A percentile compares a stretch with the other conserved stretches of the same genome.
These are phyloP conservation scores for Boechera retrofracta DNA, from an alignment of 345 rosid genomes.

Conservation along the genomic window DNA sequence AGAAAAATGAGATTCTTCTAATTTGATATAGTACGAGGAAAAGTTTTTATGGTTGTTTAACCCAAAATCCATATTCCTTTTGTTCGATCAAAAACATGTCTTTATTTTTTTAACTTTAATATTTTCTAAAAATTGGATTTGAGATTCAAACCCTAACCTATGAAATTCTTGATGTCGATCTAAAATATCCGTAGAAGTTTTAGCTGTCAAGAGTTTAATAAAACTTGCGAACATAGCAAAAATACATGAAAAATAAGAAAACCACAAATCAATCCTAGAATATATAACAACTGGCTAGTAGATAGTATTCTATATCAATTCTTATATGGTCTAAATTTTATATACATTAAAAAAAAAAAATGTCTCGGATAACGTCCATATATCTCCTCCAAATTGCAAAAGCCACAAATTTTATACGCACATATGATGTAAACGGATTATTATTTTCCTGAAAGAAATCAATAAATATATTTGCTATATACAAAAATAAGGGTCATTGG, in stretches of 20 bases:
- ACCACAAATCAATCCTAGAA: background rate
- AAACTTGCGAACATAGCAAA: background rate
- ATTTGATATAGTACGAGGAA: too few species aligned
- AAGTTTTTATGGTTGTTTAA: too few species aligned
- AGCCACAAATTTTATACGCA: constrained; percentile 26
- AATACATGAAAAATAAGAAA: background rate
- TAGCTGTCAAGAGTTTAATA: background rate
- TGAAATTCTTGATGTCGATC: too few species aligned
- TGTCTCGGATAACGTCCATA: background rate
- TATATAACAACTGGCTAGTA: background rate
- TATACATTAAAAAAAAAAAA: background rate
- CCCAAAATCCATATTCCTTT: too few species aligned
- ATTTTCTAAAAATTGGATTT: too few species aligned
- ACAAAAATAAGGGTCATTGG: background rate
- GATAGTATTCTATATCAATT: background rate
- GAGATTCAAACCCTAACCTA: too few species aligned
- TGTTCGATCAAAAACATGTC: too few species aligned
- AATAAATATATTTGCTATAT: constrained; percentile 6
- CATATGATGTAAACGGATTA: background rate
- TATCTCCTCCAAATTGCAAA: background rate
- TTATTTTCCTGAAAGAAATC: too few species aligned
- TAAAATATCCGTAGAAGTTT: too few species aligned
- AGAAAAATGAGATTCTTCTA: too few species aligned
- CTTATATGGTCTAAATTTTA: constrained; percentile 18
- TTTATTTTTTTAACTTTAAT: too few species aligned